phyloP scores from a whole-genome alignment of 805 yeast species.

The Candida sonorensis region DNA sequence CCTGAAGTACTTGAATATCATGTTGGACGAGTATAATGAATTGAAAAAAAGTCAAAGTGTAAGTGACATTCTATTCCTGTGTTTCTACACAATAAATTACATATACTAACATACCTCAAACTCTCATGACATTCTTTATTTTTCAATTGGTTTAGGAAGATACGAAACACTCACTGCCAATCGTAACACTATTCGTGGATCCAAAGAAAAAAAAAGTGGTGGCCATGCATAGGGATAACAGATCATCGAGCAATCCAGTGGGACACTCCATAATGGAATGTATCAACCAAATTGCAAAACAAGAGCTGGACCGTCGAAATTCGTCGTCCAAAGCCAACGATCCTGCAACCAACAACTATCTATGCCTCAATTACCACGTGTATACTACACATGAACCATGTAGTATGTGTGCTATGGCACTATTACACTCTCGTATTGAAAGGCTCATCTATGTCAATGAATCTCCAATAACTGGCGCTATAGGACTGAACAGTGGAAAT shows the following conservation, averaged over 20 bases:
- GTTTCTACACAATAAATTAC: too few relatives aligned
- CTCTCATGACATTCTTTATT: too few relatives aligned
- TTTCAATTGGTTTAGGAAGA: too few relatives aligned
- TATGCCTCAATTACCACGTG: conserved; percentile 72
- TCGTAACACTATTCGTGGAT: conserved; percentile 59
- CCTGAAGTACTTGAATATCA: conserved; percentile 21
- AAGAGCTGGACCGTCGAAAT: conserved; percentile 38
- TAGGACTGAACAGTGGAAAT: conserved; percentile 50
- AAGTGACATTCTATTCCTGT: too few relatives aligned
- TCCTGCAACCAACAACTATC: conserved; percentile 34
- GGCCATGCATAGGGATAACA: conserved; percentile 32
- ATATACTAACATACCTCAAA: too few relatives aligned
- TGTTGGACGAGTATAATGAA: too few relatives aligned
- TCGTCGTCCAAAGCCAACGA: conserved; percentile 1
- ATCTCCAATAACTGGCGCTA: conserved; percentile 45
- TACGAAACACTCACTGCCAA: conserved; percentile 37
- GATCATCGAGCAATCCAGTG: conserved; percentile 42
- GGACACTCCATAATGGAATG: conserved; percentile 74
- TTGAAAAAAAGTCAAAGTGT: too few relatives aligned
- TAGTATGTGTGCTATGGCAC: conserved; percentile 94
- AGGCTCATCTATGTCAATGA: conserved; percentile 55
- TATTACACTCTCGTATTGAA: conserved; percentile 80
- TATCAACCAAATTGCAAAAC: conserved; percentile 53
- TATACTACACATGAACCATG: conserved; percentile 96
- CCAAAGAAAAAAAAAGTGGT: conserved; percentile 38